Percentiles rank a stretch among this genome's conserved stretches.
Evolutionary conservation across 2,329 filamentous ascomycete genomes (phyloP).

Genomic region (Didymella sp.): DNA sequence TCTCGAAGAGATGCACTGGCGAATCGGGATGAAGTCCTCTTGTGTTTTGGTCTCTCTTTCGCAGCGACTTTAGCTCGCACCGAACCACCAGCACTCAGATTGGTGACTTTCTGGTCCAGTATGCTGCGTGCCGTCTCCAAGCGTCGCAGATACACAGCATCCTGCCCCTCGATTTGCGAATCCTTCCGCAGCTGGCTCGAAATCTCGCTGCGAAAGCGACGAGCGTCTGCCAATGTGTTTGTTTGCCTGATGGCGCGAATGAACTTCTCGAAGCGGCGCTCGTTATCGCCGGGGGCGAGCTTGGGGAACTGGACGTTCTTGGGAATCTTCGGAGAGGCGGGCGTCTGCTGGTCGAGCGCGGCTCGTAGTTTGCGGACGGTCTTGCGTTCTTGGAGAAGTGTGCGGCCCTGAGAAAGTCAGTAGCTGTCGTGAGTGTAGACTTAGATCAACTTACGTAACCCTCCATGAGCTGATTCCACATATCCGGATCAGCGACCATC

Average conservation of each 20-base stretch:
- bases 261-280: constrained; percentile 93
- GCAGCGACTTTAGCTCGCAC: constrained; percentile 50
- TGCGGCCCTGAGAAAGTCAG: constrained; percentile 64
- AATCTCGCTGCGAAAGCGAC: constrained; percentile 89
- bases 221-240: constrained; percentile 89
- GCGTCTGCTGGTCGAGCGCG: constrained; percentile 91
- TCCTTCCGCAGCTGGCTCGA: constrained; percentile 91
- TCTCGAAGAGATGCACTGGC: constrained; percentile 81
- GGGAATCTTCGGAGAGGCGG: constrained; percentile 72
- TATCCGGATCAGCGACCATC: constrained; percentile 87
- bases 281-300: constrained; percentile 80
- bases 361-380: constrained; percentile 91
- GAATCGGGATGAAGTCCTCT: constrained; percentile 65
- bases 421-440: neutral
- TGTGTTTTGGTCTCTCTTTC: constrained; percentile 48
- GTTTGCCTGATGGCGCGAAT: constrained; percentile 87
- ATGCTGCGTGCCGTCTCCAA: constrained; percentile 91
- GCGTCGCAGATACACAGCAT: constrained; percentile 84
- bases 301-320: constrained; percentile 77
- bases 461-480: constrained; percentile 96
- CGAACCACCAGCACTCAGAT: constrained; percentile 73
- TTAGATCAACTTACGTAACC: constrained; percentile 63
- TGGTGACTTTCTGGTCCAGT: constrained; percentile 86
- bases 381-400: constrained; percentile 91
- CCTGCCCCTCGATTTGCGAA: constrained; percentile 76